Percentiles rank a stretch among this genome's conserved stretches.
Conservation (phyloP, 2,329 filamentous ascomycete species). For the Aspergillus fijiensis region DNA sequence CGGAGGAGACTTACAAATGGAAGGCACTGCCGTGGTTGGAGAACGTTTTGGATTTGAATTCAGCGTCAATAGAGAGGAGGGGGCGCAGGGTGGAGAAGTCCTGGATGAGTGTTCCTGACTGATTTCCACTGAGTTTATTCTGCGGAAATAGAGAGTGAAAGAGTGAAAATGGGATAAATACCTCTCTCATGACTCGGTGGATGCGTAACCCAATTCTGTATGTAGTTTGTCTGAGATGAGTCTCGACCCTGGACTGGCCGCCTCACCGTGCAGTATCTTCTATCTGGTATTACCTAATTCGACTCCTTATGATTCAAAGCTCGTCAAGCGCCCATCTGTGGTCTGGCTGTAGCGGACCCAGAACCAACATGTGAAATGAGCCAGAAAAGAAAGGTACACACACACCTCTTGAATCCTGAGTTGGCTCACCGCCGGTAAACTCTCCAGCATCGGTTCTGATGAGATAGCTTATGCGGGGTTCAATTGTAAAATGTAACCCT, state of each 20-base stretch:
- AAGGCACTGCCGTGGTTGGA: neutral
- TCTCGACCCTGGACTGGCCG: neutral
- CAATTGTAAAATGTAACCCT: neutral
- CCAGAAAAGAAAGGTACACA: neutral
- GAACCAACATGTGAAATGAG: neutral
- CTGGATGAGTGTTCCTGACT: neutral
- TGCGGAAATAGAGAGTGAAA: neutral
- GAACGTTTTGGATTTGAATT: neutral
- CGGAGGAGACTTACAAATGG: neutral
- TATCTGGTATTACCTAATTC: neutral
- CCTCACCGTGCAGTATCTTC: neutral
- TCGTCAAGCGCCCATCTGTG: neutral
- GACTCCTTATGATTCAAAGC: neutral
- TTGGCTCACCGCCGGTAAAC: neutral
- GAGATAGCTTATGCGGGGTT: neutral
- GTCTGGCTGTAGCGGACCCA: neutral
- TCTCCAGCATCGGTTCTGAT: neutral
- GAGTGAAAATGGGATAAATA: too few species aligned
- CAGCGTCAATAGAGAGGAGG: too few species aligned
- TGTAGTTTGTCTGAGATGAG: neutral
- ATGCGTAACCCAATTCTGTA: neutral
- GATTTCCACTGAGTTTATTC: neutral
- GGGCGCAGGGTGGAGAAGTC: neutral
- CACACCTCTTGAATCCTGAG: neutral
- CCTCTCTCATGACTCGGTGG: neutral